Base-by-base conservation (phyloP, 202 grass and related monocot species). In the Miscanthus sacchariflorus region DNA sequence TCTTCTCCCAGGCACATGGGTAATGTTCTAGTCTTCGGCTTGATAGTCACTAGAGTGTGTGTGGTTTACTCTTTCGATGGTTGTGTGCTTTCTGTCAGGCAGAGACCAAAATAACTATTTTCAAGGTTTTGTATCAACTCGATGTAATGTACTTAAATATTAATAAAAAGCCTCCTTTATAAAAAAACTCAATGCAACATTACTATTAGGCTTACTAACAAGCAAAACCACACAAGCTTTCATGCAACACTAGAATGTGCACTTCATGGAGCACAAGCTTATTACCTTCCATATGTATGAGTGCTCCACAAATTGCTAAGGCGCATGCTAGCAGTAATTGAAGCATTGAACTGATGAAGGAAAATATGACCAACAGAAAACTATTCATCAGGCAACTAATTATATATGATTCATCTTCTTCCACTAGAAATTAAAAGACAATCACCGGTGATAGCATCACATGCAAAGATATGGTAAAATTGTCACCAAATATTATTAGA, bases 391-490 rank as follows among this genome's bases (percentile, higher is more conserved):
- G 11, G 9, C 15, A 56, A 14, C 8, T 2, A 77, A 21, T 56
- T 8, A 50, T 70, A 40, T 21, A 40, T 56, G 74, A 7, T 17
- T 25, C 23, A 36, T 25, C 74, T 77, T 77, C 48, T 58, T 77
- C 24, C 0, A 52, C 15, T 7, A 52, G 15, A 54, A 44, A 44
- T n/a, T 11, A 24, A 45, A 58, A 21, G 5, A 21, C 18, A 18
- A 58, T 58, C 54, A 58, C 18, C 2, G 0, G 18, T 58, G 10
- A n/a, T 13, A 73, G 33, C 48, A 35, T 56, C 25, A 21, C 7
- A 35, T 54, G 74, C 74, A 54, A 77, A 75, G 7, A 21, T 36
- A 56, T 56, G 25, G 48, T 54, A 36, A 52, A 77, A 77, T n/a
- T 36, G 15, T 6, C 27, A 12, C 74, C 74, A 58, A 19, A n/a